phyloP scores from a whole-genome alignment of 1,139 yeast species.

The Geotrichum phurueaensis region DNA sequence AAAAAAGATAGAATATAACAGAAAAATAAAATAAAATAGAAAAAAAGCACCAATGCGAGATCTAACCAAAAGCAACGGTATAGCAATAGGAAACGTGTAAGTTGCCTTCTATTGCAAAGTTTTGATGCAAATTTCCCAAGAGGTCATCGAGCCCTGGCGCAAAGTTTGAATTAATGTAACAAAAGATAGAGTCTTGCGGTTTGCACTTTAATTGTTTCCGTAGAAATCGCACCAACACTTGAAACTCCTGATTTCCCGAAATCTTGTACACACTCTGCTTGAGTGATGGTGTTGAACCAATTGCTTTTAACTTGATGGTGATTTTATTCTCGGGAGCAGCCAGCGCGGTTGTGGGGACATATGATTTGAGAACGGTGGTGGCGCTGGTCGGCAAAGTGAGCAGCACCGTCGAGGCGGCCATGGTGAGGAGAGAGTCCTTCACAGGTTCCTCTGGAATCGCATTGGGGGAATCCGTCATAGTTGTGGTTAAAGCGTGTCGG shows the following conservation, averaged over 20 bases:
- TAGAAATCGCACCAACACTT: constrained; percentile 35
- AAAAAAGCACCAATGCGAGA: not conserved
- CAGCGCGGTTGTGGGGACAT: constrained; percentile 12
- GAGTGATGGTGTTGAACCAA: constrained; percentile 39
- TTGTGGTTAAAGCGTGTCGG: not conserved
- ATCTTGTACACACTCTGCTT: constrained; percentile 35
- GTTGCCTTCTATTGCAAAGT: constrained; percentile 13
- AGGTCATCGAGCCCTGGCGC: constrained; percentile 39
- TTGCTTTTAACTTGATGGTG: constrained; percentile 34
- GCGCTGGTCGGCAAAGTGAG: constrained; percentile 31
- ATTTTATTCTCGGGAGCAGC: constrained; percentile 19
- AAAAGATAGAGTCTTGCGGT: constrained; percentile 33
- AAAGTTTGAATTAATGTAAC: constrained; percentile 38
- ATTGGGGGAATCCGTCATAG: not conserved
- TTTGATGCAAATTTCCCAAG: constrained; percentile 29
- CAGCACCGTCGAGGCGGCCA: constrained; percentile 33
- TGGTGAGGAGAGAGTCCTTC: constrained; percentile 28
- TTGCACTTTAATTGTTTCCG: constrained; percentile 33
- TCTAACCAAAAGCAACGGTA: constrained; percentile 18
- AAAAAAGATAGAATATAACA: not conserved
- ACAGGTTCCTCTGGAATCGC: constrained; percentile 30
- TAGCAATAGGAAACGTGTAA: constrained; percentile 17
- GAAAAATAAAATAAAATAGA: no score
- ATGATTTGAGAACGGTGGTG: constrained; percentile 27
- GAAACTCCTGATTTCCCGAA: constrained; percentile 34